Evolutionary conservation across 129 eudicot species (phyloP).

Genomic region (Chrysanthemum makinoi): DNA sequence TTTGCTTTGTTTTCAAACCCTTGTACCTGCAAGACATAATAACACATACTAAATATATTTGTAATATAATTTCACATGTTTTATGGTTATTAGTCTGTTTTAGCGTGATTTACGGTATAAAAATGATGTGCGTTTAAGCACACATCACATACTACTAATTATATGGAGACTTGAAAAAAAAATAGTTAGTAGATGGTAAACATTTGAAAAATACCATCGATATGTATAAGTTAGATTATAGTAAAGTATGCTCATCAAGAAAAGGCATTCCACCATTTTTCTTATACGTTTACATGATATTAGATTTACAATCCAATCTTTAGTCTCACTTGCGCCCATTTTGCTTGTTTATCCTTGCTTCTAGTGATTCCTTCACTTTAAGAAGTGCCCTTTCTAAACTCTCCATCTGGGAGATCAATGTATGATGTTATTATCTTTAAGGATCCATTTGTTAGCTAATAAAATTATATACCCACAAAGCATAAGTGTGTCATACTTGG

Average conservation of each 20-base stretch:
- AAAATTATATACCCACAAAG: not conserved
- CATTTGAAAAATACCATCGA: not conserved
- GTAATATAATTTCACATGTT: too few relatives aligned
- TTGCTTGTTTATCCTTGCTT: conserved; percentile 28
- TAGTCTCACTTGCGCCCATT: conserved; percentile 13
- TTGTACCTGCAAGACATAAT: too few relatives aligned
- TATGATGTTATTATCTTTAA: not conserved
- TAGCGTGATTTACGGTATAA: too few relatives aligned
- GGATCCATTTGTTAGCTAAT: not conserved
- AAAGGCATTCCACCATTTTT: not conserved
- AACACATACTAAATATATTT: too few relatives aligned
- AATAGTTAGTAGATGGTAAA: not conserved
- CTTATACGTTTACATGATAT: not conserved
- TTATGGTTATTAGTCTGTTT: too few relatives aligned
- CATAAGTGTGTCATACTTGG: conserved; percentile 37
- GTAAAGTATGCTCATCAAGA: not conserved
- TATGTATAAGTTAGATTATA: not conserved
- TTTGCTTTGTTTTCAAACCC: too few relatives aligned
- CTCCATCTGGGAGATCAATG: conserved; percentile 35
- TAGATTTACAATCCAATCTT: not conserved
- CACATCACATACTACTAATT: not conserved
- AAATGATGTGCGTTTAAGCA: too few relatives aligned
- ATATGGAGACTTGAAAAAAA: not conserved
- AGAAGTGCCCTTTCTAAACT: conserved; percentile 53
- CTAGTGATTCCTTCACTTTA: conserved; percentile 48